A percentile compares a stretch with the other conserved stretches of the same genome.
These are phyloP conservation scores for Sanguinoderma infundibulare DNA, from an alignment of 1,284 basidiomycete genomes.

Conservation along the genomic window DNA sequence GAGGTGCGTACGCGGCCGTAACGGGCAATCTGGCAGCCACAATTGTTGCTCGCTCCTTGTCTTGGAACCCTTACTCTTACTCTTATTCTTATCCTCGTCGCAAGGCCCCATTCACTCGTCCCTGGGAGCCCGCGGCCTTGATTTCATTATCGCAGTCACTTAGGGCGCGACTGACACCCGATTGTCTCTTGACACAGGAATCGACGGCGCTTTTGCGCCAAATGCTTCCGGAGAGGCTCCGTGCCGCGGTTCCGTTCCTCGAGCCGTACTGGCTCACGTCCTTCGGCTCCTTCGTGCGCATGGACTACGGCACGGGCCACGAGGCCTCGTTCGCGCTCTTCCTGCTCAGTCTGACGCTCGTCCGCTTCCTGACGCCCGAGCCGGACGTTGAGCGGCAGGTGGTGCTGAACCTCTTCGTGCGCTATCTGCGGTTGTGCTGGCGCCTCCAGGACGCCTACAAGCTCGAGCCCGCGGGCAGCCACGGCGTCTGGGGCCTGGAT, in stretches of 20 bases:
- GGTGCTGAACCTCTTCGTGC: constrained; percentile 68
- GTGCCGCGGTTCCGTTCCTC: constrained; percentile 59
- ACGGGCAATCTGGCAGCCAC: not conserved
- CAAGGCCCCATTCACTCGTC: too few relatives aligned
- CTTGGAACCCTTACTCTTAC: not conserved
- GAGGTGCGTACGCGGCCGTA: constrained; percentile 53
- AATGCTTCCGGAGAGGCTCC: constrained; percentile 53
- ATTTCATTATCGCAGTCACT: not conserved
- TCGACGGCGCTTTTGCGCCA: constrained; percentile 58
- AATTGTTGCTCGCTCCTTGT: not conserved
- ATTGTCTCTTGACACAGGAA: constrained; percentile 49
- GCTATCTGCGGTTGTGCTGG: constrained; percentile 87
- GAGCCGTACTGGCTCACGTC: constrained; percentile 81
- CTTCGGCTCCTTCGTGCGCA: constrained; percentile 89
- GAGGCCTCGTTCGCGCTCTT: constrained; percentile 89
- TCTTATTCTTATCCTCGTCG: too few relatives aligned
- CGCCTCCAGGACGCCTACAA: constrained; percentile 88
- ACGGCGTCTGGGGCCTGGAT: constrained; percentile 98
- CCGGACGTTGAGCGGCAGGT: constrained; percentile 63
- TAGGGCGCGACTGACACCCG: not conserved
- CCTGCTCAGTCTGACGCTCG: constrained; percentile 68
- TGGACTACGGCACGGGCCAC: constrained; percentile 98
- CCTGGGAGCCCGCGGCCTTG: not conserved
- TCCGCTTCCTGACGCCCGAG: constrained; percentile 61
- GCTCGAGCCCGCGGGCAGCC: constrained; percentile 95